Percentiles rank a stretch among this genome's conserved stretches.
Evolutionary conservation across 495 filamentous ascomycete species (phyloP).

Genomic region (Monascus purpureus): DNA sequence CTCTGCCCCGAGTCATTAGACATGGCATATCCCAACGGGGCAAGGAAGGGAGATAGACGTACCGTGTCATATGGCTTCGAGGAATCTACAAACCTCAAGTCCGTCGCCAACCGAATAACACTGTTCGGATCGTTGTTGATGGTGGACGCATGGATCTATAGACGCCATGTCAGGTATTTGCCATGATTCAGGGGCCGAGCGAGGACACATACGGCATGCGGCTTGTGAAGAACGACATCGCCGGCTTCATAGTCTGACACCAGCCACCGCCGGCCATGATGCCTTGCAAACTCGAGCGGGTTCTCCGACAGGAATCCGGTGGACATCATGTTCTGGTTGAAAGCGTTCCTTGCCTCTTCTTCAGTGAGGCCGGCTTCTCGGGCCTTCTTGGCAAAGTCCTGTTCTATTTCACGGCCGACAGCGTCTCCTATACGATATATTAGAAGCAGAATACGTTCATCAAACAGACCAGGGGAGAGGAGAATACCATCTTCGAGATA

Average conservation of each 20-base stretch:
- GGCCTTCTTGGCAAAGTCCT: slow-evolving; percentile 32
- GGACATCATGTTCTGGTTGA: slow-evolving; percentile 44
- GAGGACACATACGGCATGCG: too few species aligned
- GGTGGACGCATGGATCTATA: too few species aligned
- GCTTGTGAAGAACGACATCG: too few species aligned
- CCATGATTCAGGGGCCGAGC: too few species aligned
- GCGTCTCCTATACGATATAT: slow-evolving; percentile 15
- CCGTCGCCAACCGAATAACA: too few species aligned
- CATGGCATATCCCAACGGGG: too few species aligned
- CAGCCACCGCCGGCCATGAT: slow-evolving; percentile 36
- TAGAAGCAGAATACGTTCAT: background rate
- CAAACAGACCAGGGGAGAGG: slow-evolving; percentile 1
- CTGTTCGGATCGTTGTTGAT: too few species aligned
- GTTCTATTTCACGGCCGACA: slow-evolving; percentile 33
- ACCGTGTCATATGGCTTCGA: too few species aligned
- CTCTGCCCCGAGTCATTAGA: too few species aligned
- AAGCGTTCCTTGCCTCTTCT: slow-evolving; percentile 37
- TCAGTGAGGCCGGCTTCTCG: slow-evolving; percentile 29
- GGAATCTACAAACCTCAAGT: too few species aligned
- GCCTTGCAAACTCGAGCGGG: slow-evolving; percentile 29
- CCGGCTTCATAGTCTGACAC: slow-evolving; percentile 37
- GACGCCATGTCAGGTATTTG: too few species aligned
- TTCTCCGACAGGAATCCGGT: slow-evolving; percentile 33
- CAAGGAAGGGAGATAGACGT: too few species aligned
- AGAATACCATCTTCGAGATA: slow-evolving; percentile 42